Evolutionary conservation across 176 grass and related monocot species (phyloP).

Genomic region (Carex kokanica): DNA sequence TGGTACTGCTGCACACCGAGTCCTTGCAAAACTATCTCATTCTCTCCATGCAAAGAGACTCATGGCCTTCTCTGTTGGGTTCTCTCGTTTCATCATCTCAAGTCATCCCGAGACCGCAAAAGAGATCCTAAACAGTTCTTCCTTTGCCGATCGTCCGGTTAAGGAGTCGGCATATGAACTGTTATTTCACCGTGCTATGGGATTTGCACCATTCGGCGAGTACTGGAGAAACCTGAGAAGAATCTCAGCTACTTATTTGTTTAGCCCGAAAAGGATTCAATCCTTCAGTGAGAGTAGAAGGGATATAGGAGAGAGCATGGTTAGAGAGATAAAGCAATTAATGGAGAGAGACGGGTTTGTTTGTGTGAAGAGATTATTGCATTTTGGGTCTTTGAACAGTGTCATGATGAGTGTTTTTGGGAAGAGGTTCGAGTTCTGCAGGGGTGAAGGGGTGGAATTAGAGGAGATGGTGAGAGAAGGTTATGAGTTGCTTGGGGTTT

Average conservation of each 20-base stretch:
- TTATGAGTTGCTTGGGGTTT: conserved; percentile 74
- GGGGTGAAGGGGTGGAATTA: conserved; percentile 44
- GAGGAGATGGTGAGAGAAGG: conserved; percentile 69
- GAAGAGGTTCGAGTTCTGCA: conserved; percentile 26
- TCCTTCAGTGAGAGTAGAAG: conserved; percentile 18
- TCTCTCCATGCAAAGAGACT: conserved; percentile 23
- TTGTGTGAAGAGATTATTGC: conserved; percentile 22
- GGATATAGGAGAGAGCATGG: conserved; percentile 26
- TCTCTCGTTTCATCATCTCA: conserved; percentile 18
- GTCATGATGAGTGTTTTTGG: conserved; percentile 39
- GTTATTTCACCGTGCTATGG: conserved; percentile 21
- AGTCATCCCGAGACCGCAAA: not conserved
- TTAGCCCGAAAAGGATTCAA: conserved; percentile 34
- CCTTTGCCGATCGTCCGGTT: not conserved
- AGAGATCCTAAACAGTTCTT: conserved; percentile 15
- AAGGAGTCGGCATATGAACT: conserved; percentile 26
- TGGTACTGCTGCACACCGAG: conserved; percentile 11
- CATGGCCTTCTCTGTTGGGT: conserved; percentile 34
- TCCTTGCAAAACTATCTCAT: conserved; percentile 8
- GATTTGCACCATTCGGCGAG: conserved; percentile 34
- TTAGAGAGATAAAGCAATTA: conserved; percentile 4
- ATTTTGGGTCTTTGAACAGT: conserved; percentile 35
- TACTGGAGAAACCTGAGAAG: conserved; percentile 45
- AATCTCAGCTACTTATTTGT: conserved; percentile 40
- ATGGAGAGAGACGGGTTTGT: conserved; percentile 21